Base-by-base conservation (phyloP, 192 early-diverging fungal genomes). In the Chytriomyces sp. region DNA sequence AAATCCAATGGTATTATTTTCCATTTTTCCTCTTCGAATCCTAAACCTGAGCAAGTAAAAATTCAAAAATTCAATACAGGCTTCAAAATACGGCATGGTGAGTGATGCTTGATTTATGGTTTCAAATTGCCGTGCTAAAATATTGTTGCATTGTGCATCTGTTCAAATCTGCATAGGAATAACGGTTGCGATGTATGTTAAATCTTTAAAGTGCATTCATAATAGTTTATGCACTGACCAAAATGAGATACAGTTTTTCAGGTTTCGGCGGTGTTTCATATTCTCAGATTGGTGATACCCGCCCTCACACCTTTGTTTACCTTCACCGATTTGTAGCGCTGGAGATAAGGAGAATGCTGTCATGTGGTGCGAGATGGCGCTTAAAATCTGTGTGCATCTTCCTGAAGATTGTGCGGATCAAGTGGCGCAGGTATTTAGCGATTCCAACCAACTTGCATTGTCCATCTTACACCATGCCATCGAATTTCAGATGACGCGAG, bases 41-140 rank as follows among this genome's bases (percentile, higher is more conserved):
- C 28, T 2, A 8, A 71, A 20, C 5, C 20, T 71, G 28, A 35
- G 28, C 28, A 35, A 1, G 28, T 35, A 35, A 35, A 35, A 35
- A 35, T 35, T 35, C 28, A 35, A 35, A n/a, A 20, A 59, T 44
- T 1, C 2, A 10, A 35, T 5, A 9, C 57, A 73, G 72, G 72
- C 45, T 75, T 5, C 73, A 65, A n/a, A 50, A 28, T 10, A 75
- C 73, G 13, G 73, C 73, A 24, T 75, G 73, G 73, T 75, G 13
- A 13, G 45, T 65, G 1, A 2, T 73, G 8, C 28, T 46, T 26
- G 1, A 7, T 1, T 67, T 13, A 23, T 67, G 13, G 1, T 16
- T 11, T 67, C 2, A n/a, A 11, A 35, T n/a, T 28, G 62, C 24
- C 62, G 43, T 45, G 43, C 46, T 67, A 45, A 46, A 46, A 18